Conservation (phyloP, 768 basidiomycete species). For the Amylocystis lapponica region DNA sequence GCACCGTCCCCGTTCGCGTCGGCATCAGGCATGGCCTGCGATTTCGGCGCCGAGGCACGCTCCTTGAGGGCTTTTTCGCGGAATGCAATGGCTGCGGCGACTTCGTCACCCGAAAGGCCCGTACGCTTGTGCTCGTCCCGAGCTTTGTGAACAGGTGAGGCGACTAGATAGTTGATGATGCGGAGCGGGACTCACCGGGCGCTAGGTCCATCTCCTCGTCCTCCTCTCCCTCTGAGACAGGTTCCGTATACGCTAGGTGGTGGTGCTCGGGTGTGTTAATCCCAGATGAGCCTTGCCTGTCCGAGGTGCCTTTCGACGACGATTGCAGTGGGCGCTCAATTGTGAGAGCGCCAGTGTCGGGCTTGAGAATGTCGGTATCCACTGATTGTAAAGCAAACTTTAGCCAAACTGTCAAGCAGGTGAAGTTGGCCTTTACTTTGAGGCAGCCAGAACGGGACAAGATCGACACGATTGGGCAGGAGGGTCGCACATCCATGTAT, state of each 20-base stretch:
- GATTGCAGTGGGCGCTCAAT: conserved; percentile 66
- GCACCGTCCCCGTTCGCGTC: conserved; percentile 11
- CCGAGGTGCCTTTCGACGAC: conserved; percentile 41
- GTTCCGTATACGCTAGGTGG: conserved; percentile 63
- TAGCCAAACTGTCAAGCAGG: background rate
- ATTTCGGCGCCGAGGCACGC: conserved; percentile 1
- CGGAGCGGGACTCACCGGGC: conserved; percentile 37
- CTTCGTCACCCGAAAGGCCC: conserved; percentile 65
- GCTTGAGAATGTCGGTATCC: conserved; percentile 95
- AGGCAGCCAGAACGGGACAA: conserved; percentile 98
- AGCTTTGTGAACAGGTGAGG: conserved; percentile 22
- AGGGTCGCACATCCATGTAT: conserved; percentile 96
- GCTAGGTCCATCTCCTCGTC: conserved; percentile 67
- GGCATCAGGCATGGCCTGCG: no score
- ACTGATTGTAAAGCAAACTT: conserved; percentile 38
- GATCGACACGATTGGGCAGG: conserved; percentile 85
- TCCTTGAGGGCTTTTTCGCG: conserved; percentile 76
- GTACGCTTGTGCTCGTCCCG: conserved; percentile 79
- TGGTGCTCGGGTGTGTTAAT: conserved; percentile 34
- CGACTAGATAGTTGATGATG: background rate
- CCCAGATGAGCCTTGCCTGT: conserved; percentile 32
- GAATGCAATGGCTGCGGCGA: conserved; percentile 81
- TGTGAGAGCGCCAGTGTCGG: conserved; percentile 61
- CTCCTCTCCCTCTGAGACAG: conserved; percentile 92
- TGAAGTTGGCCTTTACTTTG: conserved; percentile 54